A percentile compares a stretch with the other conserved stretches of the same genome.
phyloP scores from a whole-genome alignment of 1,284 basidiomycete genomes.

The Microstroma glucosiphilum region DNA sequence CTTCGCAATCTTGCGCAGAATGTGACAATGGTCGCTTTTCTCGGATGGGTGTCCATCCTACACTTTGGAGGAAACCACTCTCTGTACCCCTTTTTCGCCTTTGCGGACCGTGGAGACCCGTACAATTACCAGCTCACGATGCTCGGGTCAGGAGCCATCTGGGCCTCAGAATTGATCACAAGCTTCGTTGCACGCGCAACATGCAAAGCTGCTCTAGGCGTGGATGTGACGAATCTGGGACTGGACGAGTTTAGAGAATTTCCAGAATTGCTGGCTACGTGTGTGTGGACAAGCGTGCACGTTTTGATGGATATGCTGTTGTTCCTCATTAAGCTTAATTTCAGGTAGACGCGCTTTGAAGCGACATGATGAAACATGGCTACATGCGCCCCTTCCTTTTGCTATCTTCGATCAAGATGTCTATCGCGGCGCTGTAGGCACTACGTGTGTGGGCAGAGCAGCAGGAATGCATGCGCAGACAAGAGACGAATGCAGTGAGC shows the following conservation, averaged over 20 bases:
- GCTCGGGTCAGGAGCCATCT: constrained; percentile 56
- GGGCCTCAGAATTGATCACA: constrained; percentile 56
- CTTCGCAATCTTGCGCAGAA: constrained; percentile 59
- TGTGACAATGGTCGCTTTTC: constrained; percentile 54
- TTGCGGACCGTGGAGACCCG: constrained; percentile 55
- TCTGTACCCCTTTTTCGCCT: constrained; percentile 59
- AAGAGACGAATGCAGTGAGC: too few relatives aligned
- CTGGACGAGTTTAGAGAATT: constrained; percentile 57
- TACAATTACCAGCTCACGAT: constrained; percentile 60
- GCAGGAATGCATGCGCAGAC: too few relatives aligned
- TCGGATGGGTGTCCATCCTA: constrained; percentile 55
- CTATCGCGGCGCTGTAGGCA: not conserved
- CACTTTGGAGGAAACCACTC: constrained; percentile 57
- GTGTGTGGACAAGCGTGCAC: constrained; percentile 57
- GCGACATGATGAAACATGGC: not conserved
- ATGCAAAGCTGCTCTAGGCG: constrained; percentile 53
- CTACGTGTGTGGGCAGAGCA: too few relatives aligned
- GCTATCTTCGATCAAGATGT: constrained; percentile 16
- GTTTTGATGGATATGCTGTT: constrained; percentile 59
- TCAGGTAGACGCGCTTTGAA: constrained; percentile 7
- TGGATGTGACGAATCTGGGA: constrained; percentile 56
- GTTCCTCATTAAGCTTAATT: constrained; percentile 48
- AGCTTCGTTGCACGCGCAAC: constrained; percentile 54
- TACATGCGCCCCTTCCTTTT: constrained; percentile 27
- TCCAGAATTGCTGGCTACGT: constrained; percentile 52